Evolutionary conservation across 2,329 filamentous ascomycete genomes (phyloP).

Genomic region (Colletotrichum spaethianum): DNA sequence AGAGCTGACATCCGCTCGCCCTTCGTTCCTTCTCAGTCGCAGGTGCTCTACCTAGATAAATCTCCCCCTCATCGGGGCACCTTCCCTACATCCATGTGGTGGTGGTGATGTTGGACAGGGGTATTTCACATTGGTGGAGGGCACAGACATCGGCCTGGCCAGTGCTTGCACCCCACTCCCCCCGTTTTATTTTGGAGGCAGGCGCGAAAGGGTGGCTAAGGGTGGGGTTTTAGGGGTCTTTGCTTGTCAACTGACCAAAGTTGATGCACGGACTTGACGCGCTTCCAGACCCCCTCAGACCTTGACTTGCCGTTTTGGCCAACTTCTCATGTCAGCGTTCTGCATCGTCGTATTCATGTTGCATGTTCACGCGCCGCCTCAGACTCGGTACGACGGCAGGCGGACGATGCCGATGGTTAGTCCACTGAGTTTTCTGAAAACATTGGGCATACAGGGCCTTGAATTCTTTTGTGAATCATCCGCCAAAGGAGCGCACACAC

Average conservation of each 20-base stretch:
- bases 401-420: not conserved
- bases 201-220: constrained; percentile 12
- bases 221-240: constrained; percentile 37
- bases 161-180: constrained; percentile 12
- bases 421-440: not conserved
- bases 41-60: not conserved
- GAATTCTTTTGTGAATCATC: no score
- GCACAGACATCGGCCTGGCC: constrained; percentile 10
- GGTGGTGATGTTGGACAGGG: constrained; percentile 9
- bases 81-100: constrained; percentile 14
- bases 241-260: constrained; percentile 37
- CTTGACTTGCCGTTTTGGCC: not conserved
- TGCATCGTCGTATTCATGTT: not conserved
- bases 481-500: not conserved
- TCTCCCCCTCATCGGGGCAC: constrained; percentile 1
- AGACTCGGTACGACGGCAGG: constrained; percentile 3
- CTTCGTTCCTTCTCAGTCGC: constrained; percentile 9
- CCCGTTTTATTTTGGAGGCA: constrained; percentile 11
- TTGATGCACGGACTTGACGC: constrained; percentile 15
- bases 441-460: not conserved
- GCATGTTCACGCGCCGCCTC: constrained; percentile 4
- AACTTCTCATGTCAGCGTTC: not conserved
- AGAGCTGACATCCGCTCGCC: not conserved
- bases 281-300: not conserved
- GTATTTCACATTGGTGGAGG: not conserved